Conservation (phyloP, 2,329 filamentous ascomycete genomes). For the Nemania serpens region DNA sequence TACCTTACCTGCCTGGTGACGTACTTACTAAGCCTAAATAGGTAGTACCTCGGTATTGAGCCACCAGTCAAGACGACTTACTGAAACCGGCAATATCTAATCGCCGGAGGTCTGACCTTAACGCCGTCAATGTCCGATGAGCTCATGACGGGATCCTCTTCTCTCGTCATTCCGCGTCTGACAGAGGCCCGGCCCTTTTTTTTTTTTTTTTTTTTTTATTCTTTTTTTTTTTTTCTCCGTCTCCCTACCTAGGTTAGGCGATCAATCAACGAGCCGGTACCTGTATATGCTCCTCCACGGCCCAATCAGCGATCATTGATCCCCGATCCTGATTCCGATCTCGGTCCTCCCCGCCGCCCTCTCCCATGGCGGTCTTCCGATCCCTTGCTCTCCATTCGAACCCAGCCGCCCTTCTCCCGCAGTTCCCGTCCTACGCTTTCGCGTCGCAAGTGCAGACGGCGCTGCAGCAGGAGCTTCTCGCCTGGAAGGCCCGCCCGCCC, state of each 20-base stretch:
- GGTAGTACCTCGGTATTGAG: too few species aligned
- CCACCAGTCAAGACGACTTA: conserved; percentile 4
- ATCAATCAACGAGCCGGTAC: too few species aligned
- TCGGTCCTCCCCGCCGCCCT: neutral
- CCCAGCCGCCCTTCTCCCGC: conserved; percentile 27
- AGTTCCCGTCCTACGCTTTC: conserved; percentile 44
- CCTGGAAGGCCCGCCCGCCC: conserved; percentile 53
- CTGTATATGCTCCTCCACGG: too few species aligned
- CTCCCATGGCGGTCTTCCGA: conserved; percentile 26
- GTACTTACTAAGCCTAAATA: too few species aligned
- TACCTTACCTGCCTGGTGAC: too few species aligned
- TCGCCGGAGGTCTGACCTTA: conserved; percentile 16
- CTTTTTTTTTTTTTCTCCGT: neutral
- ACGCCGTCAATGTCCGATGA: conserved; percentile 9
- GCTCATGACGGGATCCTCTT: neutral
- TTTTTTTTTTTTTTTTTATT: neutral
- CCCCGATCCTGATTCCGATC: neutral
- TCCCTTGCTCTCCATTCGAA: conserved; percentile 31
- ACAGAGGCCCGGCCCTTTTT: neutral
- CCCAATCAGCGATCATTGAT: neutral
- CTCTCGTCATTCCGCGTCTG: conserved; percentile 5
- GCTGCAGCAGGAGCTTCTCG: conserved; percentile 57
- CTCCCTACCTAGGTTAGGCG: too few species aligned
- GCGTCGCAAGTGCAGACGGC: conserved; percentile 46
- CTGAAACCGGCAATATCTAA: conserved; percentile 17